Percentiles rank a stretch among this genome's conserved stretches.
Conservation (phyloP, 345 rosid species). For the Populus tremula region DNA sequence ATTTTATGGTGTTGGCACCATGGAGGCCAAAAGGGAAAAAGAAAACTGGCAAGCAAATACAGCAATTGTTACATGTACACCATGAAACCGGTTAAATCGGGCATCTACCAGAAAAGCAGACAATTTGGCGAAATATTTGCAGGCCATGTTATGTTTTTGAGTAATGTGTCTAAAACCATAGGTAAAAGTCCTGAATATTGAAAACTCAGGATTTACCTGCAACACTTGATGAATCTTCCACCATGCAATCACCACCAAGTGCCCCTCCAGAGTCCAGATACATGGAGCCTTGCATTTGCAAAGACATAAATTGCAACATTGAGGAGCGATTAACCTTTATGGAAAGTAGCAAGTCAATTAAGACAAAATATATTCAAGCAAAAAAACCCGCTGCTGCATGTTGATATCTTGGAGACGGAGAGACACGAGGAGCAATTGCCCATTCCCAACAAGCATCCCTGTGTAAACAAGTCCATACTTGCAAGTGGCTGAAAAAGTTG, state of each 20-base stretch:
- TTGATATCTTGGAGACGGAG: conserved; percentile 48
- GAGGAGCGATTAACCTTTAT: conserved; percentile 8
- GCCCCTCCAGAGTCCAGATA: conserved; percentile 99
- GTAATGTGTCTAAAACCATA: neutral
- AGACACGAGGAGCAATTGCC: conserved; percentile 99
- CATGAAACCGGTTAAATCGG: too few species aligned
- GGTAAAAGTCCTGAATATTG: neutral
- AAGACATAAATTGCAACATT: conserved; percentile 52
- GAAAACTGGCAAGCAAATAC: neutral
- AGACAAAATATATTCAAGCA: too few species aligned
- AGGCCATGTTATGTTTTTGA: neutral
- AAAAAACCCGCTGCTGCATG: too few species aligned
- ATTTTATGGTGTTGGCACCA: too few species aligned
- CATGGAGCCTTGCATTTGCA: conserved; percentile 85
- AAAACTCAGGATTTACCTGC: conserved; percentile 51
- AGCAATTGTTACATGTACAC: neutral
- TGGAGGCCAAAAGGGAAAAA: neutral
- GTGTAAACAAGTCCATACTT: conserved; percentile 60
- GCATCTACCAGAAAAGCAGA: too few species aligned
- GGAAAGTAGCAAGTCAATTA: neutral
- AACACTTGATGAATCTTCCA: conserved; percentile 93
- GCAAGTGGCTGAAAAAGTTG: conserved; percentile 65
- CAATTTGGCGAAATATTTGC: neutral
- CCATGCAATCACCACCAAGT: conserved; percentile 99
- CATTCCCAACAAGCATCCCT: conserved; percentile 99